A percentile compares a stretch with the other conserved stretches of the same genome.
Conservation (phyloP, 108 stramenopile species). For the Pinguiococcus pyrenoidosus region DNA sequence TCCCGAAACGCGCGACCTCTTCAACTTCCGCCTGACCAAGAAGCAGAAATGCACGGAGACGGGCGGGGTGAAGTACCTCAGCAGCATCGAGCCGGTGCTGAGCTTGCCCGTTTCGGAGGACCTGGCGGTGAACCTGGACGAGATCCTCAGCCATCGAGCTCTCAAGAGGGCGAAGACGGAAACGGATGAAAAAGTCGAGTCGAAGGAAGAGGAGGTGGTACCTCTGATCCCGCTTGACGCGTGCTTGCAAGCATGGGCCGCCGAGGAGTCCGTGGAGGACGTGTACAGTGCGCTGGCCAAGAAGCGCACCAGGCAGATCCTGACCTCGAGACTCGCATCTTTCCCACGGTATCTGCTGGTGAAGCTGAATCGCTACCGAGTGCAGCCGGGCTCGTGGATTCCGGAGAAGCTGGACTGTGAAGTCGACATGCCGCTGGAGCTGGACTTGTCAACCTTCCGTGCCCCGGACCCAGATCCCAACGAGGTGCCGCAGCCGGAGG, state of each 20-base stretch:
- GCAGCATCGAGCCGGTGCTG: too few relatives aligned
- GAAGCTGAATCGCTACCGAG: constrained; percentile 77
- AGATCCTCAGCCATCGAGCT: too few relatives aligned
- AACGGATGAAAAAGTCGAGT: constrained; percentile 7
- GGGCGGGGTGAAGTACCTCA: constrained; percentile 27
- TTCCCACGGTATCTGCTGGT: constrained; percentile 87
- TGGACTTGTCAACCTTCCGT: constrained; percentile 60
- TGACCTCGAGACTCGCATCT: too few relatives aligned
- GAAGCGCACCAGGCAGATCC: too few relatives aligned
- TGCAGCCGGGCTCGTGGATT: constrained; percentile 70
- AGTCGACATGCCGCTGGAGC: constrained; percentile 69
- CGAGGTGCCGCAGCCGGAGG: constrained; percentile 32
- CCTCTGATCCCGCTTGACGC: constrained; percentile 62
- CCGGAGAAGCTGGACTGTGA: constrained; percentile 86
- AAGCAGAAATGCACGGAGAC: constrained; percentile 13
- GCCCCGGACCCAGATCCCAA: constrained; percentile 35
- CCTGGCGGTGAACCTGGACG: too few relatives aligned
- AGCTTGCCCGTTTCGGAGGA: too few relatives aligned
- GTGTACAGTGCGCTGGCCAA: too few relatives aligned
- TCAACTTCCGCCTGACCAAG: constrained; percentile 55
- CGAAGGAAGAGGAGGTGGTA: constrained; percentile 50
- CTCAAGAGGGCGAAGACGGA: too few relatives aligned
- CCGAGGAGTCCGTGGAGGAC: constrained; percentile 49
- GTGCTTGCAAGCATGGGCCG: constrained; percentile 68
- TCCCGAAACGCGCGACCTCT: constrained; percentile 25